phyloP scores from a whole-genome alignment of 1,284 basidiomycete genomes.

The Ustilago nuda region DNA sequence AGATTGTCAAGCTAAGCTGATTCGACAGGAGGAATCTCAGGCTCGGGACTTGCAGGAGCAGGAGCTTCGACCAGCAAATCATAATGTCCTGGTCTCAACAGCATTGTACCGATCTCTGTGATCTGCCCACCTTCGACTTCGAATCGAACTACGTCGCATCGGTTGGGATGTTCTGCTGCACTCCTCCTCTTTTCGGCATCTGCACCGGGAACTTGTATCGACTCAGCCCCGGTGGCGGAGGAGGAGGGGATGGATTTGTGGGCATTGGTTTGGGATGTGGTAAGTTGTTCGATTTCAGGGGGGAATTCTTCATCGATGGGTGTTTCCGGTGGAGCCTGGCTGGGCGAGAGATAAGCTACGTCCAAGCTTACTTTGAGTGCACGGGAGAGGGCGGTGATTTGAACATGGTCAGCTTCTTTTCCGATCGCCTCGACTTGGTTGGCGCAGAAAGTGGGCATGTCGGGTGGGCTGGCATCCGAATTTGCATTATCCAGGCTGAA shows the following conservation, averaged over 20 bases:
- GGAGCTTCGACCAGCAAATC: slow-evolving; percentile 57
- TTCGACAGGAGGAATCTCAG: slow-evolving; percentile 44
- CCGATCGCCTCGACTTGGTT: slow-evolving; percentile 64
- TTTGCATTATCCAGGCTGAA: slow-evolving; percentile 39
- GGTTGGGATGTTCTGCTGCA: slow-evolving; percentile 33
- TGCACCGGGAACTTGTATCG: slow-evolving; percentile 45
- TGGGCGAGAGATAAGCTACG: slow-evolving; percentile 59
- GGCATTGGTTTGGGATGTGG: slow-evolving; percentile 10
- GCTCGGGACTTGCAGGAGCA: slow-evolving; percentile 47
- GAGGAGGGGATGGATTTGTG: neutral
- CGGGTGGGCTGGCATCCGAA: slow-evolving; percentile 21
- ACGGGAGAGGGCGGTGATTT: slow-evolving; percentile 61
- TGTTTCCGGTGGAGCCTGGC: slow-evolving; percentile 50
- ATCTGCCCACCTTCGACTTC: slow-evolving; percentile 57
- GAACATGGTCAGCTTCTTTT: slow-evolving; percentile 65
- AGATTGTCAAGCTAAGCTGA: slow-evolving; percentile 6
- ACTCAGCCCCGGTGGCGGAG: neutral
- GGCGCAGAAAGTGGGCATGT: slow-evolving; percentile 59
- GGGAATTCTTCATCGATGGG: slow-evolving; percentile 42
- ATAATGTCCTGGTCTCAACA: slow-evolving; percentile 58
- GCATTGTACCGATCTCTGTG: slow-evolving; percentile 55
- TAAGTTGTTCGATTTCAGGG: slow-evolving; percentile 14
- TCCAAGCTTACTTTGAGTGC: slow-evolving; percentile 58
- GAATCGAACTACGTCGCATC: slow-evolving; percentile 61
- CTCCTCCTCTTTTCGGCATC: slow-evolving; percentile 22